phyloP scores from a whole-genome alignment of 2,329 filamentous ascomycete genomes.

The Paramyrothecium sp. region DNA sequence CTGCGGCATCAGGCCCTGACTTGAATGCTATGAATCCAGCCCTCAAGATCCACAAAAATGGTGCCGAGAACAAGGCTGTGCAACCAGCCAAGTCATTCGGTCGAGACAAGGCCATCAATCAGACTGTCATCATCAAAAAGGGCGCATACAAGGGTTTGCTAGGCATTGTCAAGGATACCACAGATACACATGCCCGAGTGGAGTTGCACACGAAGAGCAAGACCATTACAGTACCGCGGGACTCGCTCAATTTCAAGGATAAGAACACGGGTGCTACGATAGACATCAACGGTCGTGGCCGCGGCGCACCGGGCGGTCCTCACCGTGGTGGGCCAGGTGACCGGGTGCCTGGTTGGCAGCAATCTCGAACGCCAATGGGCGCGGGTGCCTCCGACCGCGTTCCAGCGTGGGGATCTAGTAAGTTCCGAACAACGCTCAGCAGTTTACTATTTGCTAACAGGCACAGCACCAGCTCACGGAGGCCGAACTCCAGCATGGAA shows the following conservation, averaged over 20 bases:
- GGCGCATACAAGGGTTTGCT: conserved; percentile 90
- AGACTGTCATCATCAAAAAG: conserved; percentile 85
- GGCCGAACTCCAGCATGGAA: conserved; percentile 65
- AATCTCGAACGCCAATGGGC: conserved; percentile 67
- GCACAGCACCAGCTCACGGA: conserved; percentile 53
- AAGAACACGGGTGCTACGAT: conserved; percentile 76
- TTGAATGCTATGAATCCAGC: conserved; percentile 91
- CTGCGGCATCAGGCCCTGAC: conserved; percentile 65
- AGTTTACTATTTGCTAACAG: conserved; percentile 19
- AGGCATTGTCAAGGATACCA: conserved; percentile 94
- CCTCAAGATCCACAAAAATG: conserved; percentile 66
- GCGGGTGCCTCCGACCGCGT: conserved; percentile 62
- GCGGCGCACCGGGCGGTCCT: conserved; percentile 42
- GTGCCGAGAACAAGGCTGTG: conserved; percentile 42
- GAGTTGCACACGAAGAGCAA: conserved; percentile 95
- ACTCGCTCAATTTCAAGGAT: conserved; percentile 83
- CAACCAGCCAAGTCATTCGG: conserved; percentile 75
- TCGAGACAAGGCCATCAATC: conserved; percentile 81
- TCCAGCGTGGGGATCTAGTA: conserved; percentile 74
- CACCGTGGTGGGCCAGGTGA: conserved; percentile 41
- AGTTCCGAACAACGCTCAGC: conserved; percentile 30
- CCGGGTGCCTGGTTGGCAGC: conserved; percentile 57
- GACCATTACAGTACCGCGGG: conserved; percentile 80
- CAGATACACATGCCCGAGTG: conserved; percentile 80
- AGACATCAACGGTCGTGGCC: conserved; percentile 59